Percentiles rank a stretch among this genome's conserved stretches.
These are phyloP conservation scores for Iberis pinnata DNA, from an alignment of 345 rosid genomes.

Conservation along the genomic window DNA sequence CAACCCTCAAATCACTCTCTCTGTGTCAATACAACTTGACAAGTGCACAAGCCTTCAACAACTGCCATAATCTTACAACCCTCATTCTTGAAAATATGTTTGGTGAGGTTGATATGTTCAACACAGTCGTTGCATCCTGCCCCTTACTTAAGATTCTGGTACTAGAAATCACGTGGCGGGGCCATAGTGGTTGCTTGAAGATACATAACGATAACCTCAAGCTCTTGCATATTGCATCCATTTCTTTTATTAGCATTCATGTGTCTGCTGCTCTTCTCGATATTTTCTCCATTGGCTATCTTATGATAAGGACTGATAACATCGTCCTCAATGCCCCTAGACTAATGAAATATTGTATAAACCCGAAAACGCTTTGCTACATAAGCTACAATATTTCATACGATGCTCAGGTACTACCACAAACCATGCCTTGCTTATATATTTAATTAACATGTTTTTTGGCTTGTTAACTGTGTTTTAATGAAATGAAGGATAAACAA, in stretches of 20 bases:
- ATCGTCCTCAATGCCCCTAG: not conserved
- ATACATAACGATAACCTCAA: conserved; percentile 12
- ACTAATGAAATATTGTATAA: not conserved
- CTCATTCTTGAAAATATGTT: not conserved
- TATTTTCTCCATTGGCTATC: not conserved
- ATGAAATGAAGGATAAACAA: conserved; percentile 1
- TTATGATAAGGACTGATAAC: not conserved
- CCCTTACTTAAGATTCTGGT: conserved; percentile 1
- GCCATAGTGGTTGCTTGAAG: not conserved
- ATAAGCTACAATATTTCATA: not conserved
- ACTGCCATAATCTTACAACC: not conserved
- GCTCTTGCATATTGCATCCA: not conserved
- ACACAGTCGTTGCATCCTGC: conserved; percentile 8
- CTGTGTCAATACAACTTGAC: not conserved
- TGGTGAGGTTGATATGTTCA: not conserved
- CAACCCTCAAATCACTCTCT: not conserved
- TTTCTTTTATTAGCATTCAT: not conserved
- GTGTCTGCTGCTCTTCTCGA: conserved; percentile 1
- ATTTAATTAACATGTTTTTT: no score
- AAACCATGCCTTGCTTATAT: no score
- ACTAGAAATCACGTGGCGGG: not conserved
- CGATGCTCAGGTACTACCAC: not conserved
- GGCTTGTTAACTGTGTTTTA: no score
- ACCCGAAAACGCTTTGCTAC: not conserved
- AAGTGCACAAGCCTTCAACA: conserved; percentile 1